Base-by-base conservation (phyloP, 306 rosid genomes). In the Lupinus albus region DNA sequence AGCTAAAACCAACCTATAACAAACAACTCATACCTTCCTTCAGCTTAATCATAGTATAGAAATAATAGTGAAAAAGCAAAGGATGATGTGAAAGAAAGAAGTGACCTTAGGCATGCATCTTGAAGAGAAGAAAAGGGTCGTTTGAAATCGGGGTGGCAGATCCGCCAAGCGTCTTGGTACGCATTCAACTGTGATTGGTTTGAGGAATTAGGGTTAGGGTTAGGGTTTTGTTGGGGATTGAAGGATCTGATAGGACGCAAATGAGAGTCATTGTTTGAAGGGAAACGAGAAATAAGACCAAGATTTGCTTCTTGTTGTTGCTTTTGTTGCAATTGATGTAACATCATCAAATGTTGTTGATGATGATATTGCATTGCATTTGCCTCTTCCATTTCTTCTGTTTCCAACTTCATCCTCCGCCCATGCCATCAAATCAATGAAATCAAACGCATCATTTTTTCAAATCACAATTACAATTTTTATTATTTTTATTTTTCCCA, bases 131-230 rank as follows among this genome's bases (percentile, higher is more conserved):
- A 57, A 60, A 91, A 91, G 49, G 97, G 96, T n/a, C 94, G 86
- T 77, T 86, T 91, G 75, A 91, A 86, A 49, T 91, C 97, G 6
- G 97, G 97, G 50, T 85, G 96, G 61, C 96, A 91, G 55, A 91
- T 87, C 38, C 94, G 88, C 96, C 96, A 91, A 51, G 97, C 97
- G 17, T 91, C 97, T 78, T 91, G 97, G 82, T 88, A 91, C 1
- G 97, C 97, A 96, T 88, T 91, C 80, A n/a, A n/a, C n/a, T n/a
- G n/a, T n/a, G n/a, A n/a, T n/a, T n/a, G n/a, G n/a, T n/a, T n/a
- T 25, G 28, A 25, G 0, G 28, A 25, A 78, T 70, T 78, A 48
- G 89, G 79, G 78, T 65, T 81, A 56, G 83, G 36, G 85, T 70
- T 78, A 49, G 89, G 79, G 78, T 68, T 83, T 56, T 85, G 85